phyloP scores from a whole-genome alignment of 164 flowering plant species.

The Buxus sempervirens region DNA sequence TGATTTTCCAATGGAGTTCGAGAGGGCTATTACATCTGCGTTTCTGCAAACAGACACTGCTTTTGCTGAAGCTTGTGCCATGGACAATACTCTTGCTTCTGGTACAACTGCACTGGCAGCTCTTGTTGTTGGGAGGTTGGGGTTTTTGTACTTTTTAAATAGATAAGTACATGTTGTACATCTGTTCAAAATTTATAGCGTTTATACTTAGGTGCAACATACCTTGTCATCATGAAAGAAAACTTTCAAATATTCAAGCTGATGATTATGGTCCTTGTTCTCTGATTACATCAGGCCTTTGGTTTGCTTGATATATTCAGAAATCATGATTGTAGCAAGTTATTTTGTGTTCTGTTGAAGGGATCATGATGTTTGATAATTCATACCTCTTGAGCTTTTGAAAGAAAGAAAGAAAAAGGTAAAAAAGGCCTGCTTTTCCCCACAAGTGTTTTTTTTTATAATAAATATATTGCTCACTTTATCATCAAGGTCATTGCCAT shows the following conservation, averaged over 20 bases:
- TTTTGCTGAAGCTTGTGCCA: conserved; percentile 78
- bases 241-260: not conserved
- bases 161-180: not conserved
- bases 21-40: conserved; percentile 71
- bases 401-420: no score
- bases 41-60: conserved; percentile 85
- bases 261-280: no score
- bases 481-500: no score
- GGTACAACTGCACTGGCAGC: conserved; percentile 97
- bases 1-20: conserved; percentile 73
- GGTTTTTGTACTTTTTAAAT: not conserved
- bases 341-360: no score
- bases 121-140: conserved; percentile 83
- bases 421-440: no score
- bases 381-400: no score
- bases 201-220: not conserved
- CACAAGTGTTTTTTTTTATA: no score
- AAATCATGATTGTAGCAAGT: no score
- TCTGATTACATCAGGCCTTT: not conserved
- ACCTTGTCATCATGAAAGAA: not conserved
- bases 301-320: no score
- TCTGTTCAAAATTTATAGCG: not conserved
- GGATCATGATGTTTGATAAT: no score
- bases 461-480: no score
- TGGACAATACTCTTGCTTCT: conserved; percentile 77